Base-by-base conservation (phyloP, 139 green algal species). In the Tetradesmus obliquus region DNA sequence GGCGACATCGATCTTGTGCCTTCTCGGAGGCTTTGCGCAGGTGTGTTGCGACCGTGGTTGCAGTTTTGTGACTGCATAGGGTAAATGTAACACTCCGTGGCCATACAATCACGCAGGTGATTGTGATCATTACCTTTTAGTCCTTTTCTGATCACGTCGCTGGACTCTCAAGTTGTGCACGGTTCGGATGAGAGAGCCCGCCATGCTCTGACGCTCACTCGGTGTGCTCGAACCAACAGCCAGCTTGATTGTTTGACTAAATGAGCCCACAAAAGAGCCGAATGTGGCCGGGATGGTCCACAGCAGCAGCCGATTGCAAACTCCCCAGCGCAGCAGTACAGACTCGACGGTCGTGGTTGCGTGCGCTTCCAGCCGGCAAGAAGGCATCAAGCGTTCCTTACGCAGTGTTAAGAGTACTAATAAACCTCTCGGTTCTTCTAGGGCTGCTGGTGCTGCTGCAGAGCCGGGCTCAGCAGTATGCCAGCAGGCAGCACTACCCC, bases 331-430 rank as follows among this genome's bases (percentile, higher is more conserved):
- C 66, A 76, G 66, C 66, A 76, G 66, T 76, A 76, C 66, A 76
- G 66, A 66, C 81, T 62, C 81, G 81, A 22, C 81, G 81, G 51
- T 62, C 81, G 19, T 86, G 81, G 81, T 58, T 86, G 45, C 45
- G 81, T 62, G 45, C 19, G 32, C 32, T 58, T 15, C 54, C 54
- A n/a, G 51, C 32, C 19, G 81, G 53, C 22, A 55, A 55, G 17
- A 66, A 69, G 81, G 15, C 32, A 45, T 5, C 53, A 13, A 62
- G 45, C 19, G 12, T 86, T 2, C 55, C 81, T 20, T 86, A 55
- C 3, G 45, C 81, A 17, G 20, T 86, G 9, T 12, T 86, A 2
- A 9, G 81, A 86, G 81, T 86, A 4, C 2, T 86, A 5, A 22
- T 58, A 51, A 86, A 86, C 55, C 53, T 86, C 5, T 20, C 82